Base-by-base conservation (phyloP, 495 filamentous ascomycete genomes). In the Penicillium flavigenum region DNA sequence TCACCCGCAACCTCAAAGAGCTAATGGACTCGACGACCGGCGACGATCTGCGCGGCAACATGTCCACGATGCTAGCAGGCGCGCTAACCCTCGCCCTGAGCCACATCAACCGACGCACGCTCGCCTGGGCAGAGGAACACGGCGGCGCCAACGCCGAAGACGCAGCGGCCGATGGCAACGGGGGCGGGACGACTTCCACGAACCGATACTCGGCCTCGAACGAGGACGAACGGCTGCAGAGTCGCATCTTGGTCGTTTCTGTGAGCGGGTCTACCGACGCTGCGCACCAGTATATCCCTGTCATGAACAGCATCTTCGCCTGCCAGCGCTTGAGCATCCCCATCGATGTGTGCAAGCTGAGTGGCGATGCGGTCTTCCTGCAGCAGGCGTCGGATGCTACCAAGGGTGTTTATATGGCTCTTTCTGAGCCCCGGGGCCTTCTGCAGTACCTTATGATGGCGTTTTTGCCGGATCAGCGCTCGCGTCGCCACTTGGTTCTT, bases 291-390 rank as follows among this genome's bases (percentile, higher is more conserved):
- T 98, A 98, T 75, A 97, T 98, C 54, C 89, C 93, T 2, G 88
- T 96, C 47, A 98, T 98, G 92, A 98, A 98, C 76, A 81, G 85
- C 61, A 96, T 97, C 41, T 98, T 98, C 72, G 95, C 94, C 10
- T 92, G 92, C 57, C 91, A 81, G 62, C 87, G 92, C 51, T 77
- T 90, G 49, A 80, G 80, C 59, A 90, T 98, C 58, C 89, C 94
- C 14, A 89, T 98, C 68, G 93, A 97, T 70, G 89, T 96, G 31
- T 83, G 91, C 55, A 88, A 95, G 55, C 79, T 98, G 10, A 83
- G 88, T 43, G 91, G 90, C 7, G 87, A 90, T 62, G 87, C 87
- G 5, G 91, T 94, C n/a, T 96, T 98, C 67, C 76, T 98, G 19
- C 91, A 98, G 63, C 94, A 98, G 71, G 94, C 93, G 10, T 86